Percentiles rank a stretch among this genome's conserved stretches.
Conservation (phyloP, 2,329 filamentous ascomycete species). For the Clonostachys rosea region DNA sequence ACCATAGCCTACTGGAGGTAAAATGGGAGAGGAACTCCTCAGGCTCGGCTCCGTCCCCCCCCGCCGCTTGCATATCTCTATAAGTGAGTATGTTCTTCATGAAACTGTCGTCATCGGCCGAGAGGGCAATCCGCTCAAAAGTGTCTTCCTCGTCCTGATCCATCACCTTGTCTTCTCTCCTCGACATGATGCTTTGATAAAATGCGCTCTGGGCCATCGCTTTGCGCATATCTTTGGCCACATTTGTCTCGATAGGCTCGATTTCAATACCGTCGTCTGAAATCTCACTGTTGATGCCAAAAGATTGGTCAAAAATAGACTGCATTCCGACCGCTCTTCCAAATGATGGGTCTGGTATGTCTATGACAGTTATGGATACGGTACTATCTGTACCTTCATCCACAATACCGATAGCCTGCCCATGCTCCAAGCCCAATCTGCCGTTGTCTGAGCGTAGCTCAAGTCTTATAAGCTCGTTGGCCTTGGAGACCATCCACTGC, state of each 20-base stretch:
- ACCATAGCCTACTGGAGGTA: slow-evolving; percentile 87
- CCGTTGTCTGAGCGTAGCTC: slow-evolving; percentile 67
- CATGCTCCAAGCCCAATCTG: slow-evolving; percentile 63
- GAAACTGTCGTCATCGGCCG: slow-evolving; percentile 78
- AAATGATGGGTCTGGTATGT: slow-evolving; percentile 74
- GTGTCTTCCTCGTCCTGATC: slow-evolving; percentile 78
- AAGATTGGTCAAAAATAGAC: slow-evolving; percentile 86
- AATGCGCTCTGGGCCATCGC: slow-evolving; percentile 73
- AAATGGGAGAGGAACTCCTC: slow-evolving; percentile 73
- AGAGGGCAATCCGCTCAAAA: slow-evolving; percentile 83
- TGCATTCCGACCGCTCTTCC: slow-evolving; percentile 87
- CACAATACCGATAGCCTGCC: slow-evolving; percentile 58
- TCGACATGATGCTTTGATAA: slow-evolving; percentile 71
- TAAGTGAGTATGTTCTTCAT: slow-evolving; percentile 79
- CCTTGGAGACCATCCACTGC: slow-evolving; percentile 88
- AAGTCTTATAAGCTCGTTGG: slow-evolving; percentile 75
- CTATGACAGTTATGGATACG: slow-evolving; percentile 83
- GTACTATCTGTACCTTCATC: slow-evolving; percentile 74
- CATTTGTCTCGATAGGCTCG: slow-evolving; percentile 66
- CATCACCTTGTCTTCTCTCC: slow-evolving; percentile 63
- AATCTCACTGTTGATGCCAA: slow-evolving; percentile 96
- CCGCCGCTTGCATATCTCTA: slow-evolving; percentile 70
- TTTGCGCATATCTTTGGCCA: slow-evolving; percentile 81
- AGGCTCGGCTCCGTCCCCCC: slow-evolving; percentile 69
- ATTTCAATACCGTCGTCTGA: slow-evolving; percentile 87